These are phyloP conservation scores for Candida anglica DNA, from an alignment of 805 yeast genomes.

Conservation along the genomic window DNA sequence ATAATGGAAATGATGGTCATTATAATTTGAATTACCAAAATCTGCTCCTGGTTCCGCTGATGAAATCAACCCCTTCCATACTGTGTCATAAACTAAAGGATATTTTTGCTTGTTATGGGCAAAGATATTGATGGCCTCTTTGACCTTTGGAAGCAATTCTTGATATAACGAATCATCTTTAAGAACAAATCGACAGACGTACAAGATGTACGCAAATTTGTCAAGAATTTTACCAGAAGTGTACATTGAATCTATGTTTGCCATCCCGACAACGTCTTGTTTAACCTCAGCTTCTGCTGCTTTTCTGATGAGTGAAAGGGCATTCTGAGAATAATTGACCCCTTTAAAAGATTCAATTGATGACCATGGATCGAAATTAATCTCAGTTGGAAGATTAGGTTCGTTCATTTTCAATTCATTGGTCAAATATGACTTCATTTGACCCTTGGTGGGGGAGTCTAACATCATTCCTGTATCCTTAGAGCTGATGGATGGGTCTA, in stretches of 20 bases:
- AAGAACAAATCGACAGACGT: slow-evolving; percentile 65
- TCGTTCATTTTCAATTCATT: slow-evolving; percentile 39
- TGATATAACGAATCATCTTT: slow-evolving; percentile 50
- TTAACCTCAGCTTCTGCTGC: slow-evolving; percentile 52
- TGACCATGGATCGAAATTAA: slow-evolving; percentile 57
- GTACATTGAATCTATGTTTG: slow-evolving; percentile 83
- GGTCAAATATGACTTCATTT: slow-evolving; percentile 41
- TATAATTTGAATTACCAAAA: slow-evolving; percentile 67
- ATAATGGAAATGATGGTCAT: slow-evolving; percentile 76
- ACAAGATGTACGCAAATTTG: slow-evolving; percentile 84
- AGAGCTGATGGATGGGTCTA: slow-evolving; percentile 26
- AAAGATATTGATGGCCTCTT: slow-evolving; percentile 67
- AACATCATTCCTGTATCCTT: slow-evolving; percentile 31
- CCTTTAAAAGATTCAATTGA: slow-evolving; percentile 24
- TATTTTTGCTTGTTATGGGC: slow-evolving; percentile 62
- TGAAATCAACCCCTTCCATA: slow-evolving; percentile 77
- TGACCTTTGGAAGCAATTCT: slow-evolving; percentile 52
- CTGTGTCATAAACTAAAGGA: slow-evolving; percentile 75
- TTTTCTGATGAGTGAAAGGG: slow-evolving; percentile 33
- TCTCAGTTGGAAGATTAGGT: slow-evolving; percentile 32
- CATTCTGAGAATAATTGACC: slow-evolving; percentile 21
- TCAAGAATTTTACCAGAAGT: slow-evolving; percentile 84
- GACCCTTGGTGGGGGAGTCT: slow-evolving; percentile 50
- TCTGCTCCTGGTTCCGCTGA: slow-evolving; percentile 63
- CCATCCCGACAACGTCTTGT: slow-evolving; percentile 52